Percentiles rank a stretch among this genome's conserved stretches.
These are phyloP conservation scores for Alternaria triticina DNA, from an alignment of 2,329 filamentous ascomycete species.

Conservation along the genomic window DNA sequence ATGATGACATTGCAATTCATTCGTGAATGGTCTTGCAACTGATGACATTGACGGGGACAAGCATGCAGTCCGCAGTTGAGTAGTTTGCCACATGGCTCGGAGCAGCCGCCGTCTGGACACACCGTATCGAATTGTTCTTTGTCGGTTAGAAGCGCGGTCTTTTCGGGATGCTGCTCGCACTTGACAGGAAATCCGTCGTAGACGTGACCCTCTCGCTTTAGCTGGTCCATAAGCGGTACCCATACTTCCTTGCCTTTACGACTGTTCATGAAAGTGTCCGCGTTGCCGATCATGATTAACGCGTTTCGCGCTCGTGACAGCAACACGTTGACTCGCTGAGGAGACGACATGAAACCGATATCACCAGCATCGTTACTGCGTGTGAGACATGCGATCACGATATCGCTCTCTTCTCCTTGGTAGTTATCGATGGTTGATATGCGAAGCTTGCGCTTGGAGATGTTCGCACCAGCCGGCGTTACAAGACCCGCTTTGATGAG, in stretches of 20 bases:
- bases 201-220: conserved; percentile 58
- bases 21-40: conserved; percentile 64
- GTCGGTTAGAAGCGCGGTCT: conserved; percentile 53
- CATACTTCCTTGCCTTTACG: conserved; percentile 65
- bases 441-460: conserved; percentile 60
- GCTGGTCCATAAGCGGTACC: conserved; percentile 62
- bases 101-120: conserved; percentile 75
- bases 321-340: conserved; percentile 73
- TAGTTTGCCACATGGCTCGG: conserved; percentile 59
- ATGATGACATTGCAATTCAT: conserved; percentile 56
- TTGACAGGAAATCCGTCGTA: conserved; percentile 50
- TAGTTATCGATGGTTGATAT: conserved; percentile 81
- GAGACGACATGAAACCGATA: conserved; percentile 73
- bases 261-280: conserved; percentile 68
- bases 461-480: conserved; percentile 58
- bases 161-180: conserved; percentile 45
- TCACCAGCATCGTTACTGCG: conserved; percentile 68
- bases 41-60: conserved; percentile 69
- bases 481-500: conserved; percentile 68
- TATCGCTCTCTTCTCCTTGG: conserved; percentile 77
- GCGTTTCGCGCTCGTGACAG: conserved; percentile 70
- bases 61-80: conserved; percentile 65
- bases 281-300: conserved; percentile 74
- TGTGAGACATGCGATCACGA: conserved; percentile 72
- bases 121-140: conserved; percentile 65